Conservation (phyloP, 2,329 filamentous ascomycete species). For the Monosporascus sp. region DNA sequence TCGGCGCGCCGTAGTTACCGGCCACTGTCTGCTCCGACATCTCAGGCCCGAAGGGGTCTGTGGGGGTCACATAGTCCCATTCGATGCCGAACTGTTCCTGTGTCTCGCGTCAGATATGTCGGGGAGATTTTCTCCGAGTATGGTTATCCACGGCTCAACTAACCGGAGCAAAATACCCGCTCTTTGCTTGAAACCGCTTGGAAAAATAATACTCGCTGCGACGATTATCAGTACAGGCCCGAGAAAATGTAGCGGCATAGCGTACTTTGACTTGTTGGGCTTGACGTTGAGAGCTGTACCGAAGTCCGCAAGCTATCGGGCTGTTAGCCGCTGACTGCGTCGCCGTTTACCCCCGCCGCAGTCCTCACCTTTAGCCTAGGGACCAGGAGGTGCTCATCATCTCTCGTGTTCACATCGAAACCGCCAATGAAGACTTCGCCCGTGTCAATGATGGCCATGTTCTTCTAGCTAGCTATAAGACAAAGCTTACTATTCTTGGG, state of each 20-base stretch:
- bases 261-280: conserved; percentile 15
- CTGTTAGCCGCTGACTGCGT: background rate
- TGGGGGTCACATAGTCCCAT: conserved; percentile 11
- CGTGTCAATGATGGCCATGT: background rate
- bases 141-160: background rate
- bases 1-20: conserved; percentile 14
- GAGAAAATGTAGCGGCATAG: background rate
- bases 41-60: conserved; percentile 5
- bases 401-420: conserved; percentile 5
- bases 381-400: conserved; percentile 14
- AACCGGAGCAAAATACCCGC: conserved; percentile 11
- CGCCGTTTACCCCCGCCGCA: too few species aligned
- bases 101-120: too few species aligned
- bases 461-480: background rate
- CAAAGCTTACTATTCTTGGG: conserved; percentile 12
- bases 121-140: too few species aligned
- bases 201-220: conserved; percentile 8
- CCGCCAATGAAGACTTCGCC: conserved; percentile 11
- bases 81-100: conserved; percentile 20
- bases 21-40: conserved; percentile 12
- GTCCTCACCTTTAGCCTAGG: conserved; percentile 16
- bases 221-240: background rate
- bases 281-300: conserved; percentile 8
- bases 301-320: conserved; percentile 15
- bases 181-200: conserved; percentile 4